These are phyloP conservation scores for Polyrhizophydium stewartii DNA, from an alignment of 371 early-diverging fungal genomes.

Conservation along the genomic window DNA sequence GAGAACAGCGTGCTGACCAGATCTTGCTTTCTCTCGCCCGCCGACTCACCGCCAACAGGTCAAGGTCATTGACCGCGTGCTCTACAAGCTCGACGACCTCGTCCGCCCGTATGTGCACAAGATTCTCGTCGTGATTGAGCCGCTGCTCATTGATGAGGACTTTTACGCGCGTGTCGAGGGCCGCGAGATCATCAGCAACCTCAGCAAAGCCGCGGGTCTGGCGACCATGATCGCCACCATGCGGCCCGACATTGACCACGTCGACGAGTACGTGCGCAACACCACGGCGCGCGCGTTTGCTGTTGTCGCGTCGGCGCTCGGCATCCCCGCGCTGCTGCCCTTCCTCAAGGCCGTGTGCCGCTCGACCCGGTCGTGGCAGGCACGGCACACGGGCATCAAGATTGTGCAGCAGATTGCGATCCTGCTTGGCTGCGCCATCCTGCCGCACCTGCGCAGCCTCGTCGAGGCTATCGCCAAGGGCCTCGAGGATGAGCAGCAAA, in stretches of 20 bases:
- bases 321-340: slow-evolving; percentile 90
- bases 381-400: slow-evolving; percentile 97
- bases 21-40: neutral
- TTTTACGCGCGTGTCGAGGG: slow-evolving; percentile 97
- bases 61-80: slow-evolving; percentile 94
- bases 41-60: slow-evolving; percentile 36
- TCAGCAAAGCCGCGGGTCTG: slow-evolving; percentile 96
- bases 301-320: slow-evolving; percentile 95
- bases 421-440: slow-evolving; percentile 87
- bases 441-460: slow-evolving; percentile 89
- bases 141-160: slow-evolving; percentile 95
- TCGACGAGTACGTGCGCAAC: slow-evolving; percentile 96
- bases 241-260: slow-evolving; percentile 97
- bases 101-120: slow-evolving; percentile 97
- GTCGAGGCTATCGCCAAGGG: slow-evolving; percentile 90
- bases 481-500: slow-evolving; percentile 93
- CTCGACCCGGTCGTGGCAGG: slow-evolving; percentile 96
- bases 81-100: slow-evolving; percentile 92
- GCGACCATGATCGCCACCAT: slow-evolving; percentile 98
- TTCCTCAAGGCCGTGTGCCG: slow-evolving; percentile 95
- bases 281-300: slow-evolving; percentile 97
- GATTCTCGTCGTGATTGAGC: slow-evolving; percentile 96
- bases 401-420: slow-evolving; percentile 96
- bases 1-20: too few species aligned
- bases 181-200: slow-evolving; percentile 94